Base-by-base conservation (phyloP, 2,329 filamentous ascomycete species). In the Pseudocercospora fuligena region DNA sequence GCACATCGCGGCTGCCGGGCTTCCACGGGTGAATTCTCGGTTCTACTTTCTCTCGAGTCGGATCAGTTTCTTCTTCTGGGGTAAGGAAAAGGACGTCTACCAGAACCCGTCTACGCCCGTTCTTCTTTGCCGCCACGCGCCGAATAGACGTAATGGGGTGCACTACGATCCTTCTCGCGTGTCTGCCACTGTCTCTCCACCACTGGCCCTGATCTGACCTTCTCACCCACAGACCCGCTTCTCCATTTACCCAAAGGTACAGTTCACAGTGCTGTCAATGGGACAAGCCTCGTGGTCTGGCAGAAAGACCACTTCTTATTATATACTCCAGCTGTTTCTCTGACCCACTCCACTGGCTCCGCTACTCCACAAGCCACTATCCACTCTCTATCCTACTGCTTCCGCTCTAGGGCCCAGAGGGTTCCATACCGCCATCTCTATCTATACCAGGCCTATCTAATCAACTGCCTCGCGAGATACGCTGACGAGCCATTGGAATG, bases 261-360 rank as follows among this genome's bases (percentile, higher is more conserved):
- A 29, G 21, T 54, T 54, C 14, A 23, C 16, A 29, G 51, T 16
- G 31, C 7, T 31, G 53, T 57, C 53, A 1, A 36, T 31, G 53
- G 12, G 53, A 25, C 27, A 31, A 36, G 53, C 25, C 53, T 49
- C 19, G 53, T 58, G 8, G 16, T 25, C 47, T 31, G 21, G 33
- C 46, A 36, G 19, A 53, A 54, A 54, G 25, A 33, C 25, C 33
- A 12, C 25, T 33, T 65, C 36, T 47, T 25, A 12, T 33, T 40
- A 9, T 53, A 40, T 33, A 7, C 12, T 59, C 56, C 33, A 59
- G 56, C n/a, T n/a, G 29, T 43, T 29, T 54, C n/a, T 51, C 54
- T 60, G 43, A 56, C 29, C 62, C 56, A 57, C 61, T 59, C 29
- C 43, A 47, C 53, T 54, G 33, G 40, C 51, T 51, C 54, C 54